Conservation (phyloP, 139 green algal genomes). For the Chlamydomonas asymmetrica region DNA sequence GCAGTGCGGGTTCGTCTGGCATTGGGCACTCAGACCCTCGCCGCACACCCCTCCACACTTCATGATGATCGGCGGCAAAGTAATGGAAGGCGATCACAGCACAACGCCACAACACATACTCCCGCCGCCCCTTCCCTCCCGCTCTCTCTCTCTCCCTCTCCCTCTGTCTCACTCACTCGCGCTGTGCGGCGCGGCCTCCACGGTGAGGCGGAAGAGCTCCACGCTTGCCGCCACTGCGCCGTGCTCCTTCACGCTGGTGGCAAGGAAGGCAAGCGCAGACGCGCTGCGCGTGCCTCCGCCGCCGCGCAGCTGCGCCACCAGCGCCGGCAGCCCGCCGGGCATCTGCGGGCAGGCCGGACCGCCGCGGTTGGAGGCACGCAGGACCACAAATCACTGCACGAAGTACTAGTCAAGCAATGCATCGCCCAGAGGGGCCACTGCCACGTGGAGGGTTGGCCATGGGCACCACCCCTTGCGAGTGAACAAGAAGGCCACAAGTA, state of each 20-base stretch:
- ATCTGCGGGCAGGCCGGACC: background rate
- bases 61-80: too few species aligned
- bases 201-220: slow-evolving; percentile 30
- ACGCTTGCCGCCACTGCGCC: slow-evolving; percentile 50
- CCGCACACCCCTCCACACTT: too few species aligned
- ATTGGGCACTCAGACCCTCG: too few species aligned
- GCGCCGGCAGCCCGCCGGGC: slow-evolving; percentile 1
- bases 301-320: slow-evolving; percentile 29
- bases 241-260: slow-evolving; percentile 55
- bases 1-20: too few species aligned
- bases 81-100: too few species aligned
- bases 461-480: background rate
- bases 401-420: background rate
- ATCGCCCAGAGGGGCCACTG: background rate
- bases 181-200: too few species aligned
- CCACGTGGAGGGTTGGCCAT: background rate
- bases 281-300: background rate
- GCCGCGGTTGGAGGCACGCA: background rate
- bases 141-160: too few species aligned
- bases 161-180: too few species aligned
- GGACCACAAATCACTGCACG: background rate
- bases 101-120: too few species aligned
- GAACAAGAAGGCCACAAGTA: background rate
- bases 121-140: too few species aligned
- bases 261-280: slow-evolving; percentile 66